Conservation (phyloP, 2,329 filamentous ascomycete genomes). For the Cladophialophora chaetospira region DNA sequence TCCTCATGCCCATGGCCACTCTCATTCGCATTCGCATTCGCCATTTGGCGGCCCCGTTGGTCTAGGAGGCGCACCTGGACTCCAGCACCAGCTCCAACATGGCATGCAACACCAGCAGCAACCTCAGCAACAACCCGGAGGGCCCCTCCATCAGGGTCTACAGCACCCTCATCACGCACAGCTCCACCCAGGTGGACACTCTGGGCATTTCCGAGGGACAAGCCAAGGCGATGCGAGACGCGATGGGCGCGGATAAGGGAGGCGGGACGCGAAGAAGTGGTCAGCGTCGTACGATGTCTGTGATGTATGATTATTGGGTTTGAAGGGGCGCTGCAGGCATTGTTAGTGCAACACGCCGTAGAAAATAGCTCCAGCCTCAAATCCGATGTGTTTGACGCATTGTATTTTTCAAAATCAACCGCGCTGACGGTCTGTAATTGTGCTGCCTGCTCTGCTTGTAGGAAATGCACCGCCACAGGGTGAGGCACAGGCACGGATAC, state of each 20-base stretch:
- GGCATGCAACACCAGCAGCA: conserved; percentile 12
- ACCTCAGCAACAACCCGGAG: conserved; percentile 16
- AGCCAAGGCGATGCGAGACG: conserved; percentile 26
- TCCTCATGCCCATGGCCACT: conserved; percentile 20
- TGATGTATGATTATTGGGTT: not conserved
- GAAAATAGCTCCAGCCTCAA: not conserved
- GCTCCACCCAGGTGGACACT: conserved; percentile 21
- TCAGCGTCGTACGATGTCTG: not conserved
- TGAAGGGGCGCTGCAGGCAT: no score
- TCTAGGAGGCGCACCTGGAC: conserved; percentile 5
- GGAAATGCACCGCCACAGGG: conserved; percentile 8
- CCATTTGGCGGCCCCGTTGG: conserved; percentile 6
- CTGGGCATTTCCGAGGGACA: conserved; percentile 20
- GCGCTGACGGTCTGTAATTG: not conserved
- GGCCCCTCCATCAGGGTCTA: conserved; percentile 10
- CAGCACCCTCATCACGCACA: conserved; percentile 21
- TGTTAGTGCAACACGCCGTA: no score
- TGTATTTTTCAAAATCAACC: no score
- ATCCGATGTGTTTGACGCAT: not conserved
- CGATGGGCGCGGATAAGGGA: conserved; percentile 25
- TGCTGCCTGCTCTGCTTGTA: conserved; percentile 1
- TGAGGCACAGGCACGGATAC: not conserved
- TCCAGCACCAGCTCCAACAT: conserved; percentile 17
- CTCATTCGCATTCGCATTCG: conserved; percentile 14
- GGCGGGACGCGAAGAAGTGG: not conserved